Evolutionary conservation across 164 flowering plant genomes (phyloP).

Genomic region (Umbilicus rupestris): DNA sequence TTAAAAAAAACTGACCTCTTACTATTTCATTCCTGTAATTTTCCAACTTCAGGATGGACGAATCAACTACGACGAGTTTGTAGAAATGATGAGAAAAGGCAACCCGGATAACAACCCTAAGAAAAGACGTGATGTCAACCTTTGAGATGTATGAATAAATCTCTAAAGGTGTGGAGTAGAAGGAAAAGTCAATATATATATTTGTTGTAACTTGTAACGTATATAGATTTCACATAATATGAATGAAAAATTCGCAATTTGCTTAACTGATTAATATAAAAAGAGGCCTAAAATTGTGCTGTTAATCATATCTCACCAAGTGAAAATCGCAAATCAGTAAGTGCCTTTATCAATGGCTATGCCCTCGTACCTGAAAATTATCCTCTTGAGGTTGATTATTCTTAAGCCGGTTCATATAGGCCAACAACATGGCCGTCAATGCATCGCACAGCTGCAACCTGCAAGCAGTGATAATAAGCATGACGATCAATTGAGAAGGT

Average conservation of each 20-base stretch:
- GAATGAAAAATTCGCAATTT: neutral
- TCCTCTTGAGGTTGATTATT: too few relatives aligned
- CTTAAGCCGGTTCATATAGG: slow-evolving; percentile 58
- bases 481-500: too few relatives aligned
- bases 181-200: neutral
- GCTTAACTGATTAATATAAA: too few relatives aligned
- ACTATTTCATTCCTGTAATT: neutral
- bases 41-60: slow-evolving; percentile 51
- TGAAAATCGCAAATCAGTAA: too few relatives aligned
- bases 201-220: neutral
- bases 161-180: neutral
- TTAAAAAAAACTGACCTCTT: too few relatives aligned
- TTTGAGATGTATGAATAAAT: slow-evolving; percentile 12
- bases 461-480: slow-evolving; percentile 5
- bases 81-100: slow-evolving; percentile 91
- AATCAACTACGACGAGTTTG: slow-evolving; percentile 80
- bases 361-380: too few relatives aligned
- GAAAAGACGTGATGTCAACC: slow-evolving; percentile 49
- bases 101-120: slow-evolving; percentile 55
- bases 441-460: slow-evolving; percentile 84
- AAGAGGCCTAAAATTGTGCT: too few relatives aligned
- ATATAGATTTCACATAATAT: neutral
- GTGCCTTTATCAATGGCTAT: too few relatives aligned
- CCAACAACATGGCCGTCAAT: slow-evolving; percentile 84
- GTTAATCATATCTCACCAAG: too few relatives aligned